A percentile compares a stretch with the other conserved stretches of the same genome.
These are phyloP conservation scores for Ceratocystis lukuohia DNA, from an alignment of 2,329 filamentous ascomycete genomes.

Conservation along the genomic window DNA sequence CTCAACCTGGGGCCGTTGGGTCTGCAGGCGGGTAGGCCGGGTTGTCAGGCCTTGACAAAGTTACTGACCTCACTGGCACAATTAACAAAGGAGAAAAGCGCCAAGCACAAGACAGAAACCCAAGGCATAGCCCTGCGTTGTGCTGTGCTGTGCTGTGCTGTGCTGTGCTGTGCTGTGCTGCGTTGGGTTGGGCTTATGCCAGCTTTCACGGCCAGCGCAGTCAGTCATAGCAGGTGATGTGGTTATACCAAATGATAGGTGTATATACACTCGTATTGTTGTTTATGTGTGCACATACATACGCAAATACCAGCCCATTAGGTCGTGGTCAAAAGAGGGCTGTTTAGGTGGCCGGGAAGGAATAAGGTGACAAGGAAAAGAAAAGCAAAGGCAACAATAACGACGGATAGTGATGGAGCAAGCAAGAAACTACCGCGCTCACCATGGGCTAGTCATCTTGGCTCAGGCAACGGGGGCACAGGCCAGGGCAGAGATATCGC, in stretches of 20 bases:
- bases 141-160: too few species aligned
- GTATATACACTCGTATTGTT: background rate
- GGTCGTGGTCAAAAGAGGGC: background rate
- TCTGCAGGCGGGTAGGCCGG: background rate
- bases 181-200: conserved; percentile 1
- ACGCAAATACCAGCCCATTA: background rate
- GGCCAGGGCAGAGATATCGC: background rate
- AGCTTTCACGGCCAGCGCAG: background rate
- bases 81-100: background rate
- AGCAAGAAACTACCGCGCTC: background rate
- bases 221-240: background rate
- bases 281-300: background rate
- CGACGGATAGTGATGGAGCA: background rate
- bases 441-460: background rate
- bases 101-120: background rate
- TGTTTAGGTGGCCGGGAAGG: conserved; percentile 2
- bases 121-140: background rate
- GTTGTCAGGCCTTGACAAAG: background rate
- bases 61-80: background rate
- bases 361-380: background rate
- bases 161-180: too few species aligned
- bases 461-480: background rate
- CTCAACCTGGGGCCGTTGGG: background rate
- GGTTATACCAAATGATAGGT: background rate
- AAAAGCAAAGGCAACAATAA: background rate